Evolutionary conservation across 2,329 filamentous ascomycete genomes (phyloP).

Genomic region (Diplodia intermedia): DNA sequence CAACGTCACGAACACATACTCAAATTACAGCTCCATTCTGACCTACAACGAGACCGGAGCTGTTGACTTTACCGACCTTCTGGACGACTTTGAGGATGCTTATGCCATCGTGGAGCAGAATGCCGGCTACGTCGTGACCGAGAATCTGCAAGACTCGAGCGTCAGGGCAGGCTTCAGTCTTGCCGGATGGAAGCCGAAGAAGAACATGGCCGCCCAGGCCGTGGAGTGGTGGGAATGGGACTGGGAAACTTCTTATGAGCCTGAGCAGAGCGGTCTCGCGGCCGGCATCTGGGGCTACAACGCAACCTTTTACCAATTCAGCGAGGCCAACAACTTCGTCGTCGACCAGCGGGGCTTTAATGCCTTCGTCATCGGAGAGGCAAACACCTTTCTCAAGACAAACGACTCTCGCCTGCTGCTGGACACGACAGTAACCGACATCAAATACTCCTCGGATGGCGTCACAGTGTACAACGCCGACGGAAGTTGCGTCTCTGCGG

Average conservation of each 20-base stretch:
- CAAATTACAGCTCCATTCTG: conserved; percentile 64
- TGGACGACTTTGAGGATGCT: conserved; percentile 59
- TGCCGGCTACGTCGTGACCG: conserved; percentile 63
- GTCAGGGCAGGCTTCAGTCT: conserved; percentile 65
- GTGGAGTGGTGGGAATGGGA: conserved; percentile 65
- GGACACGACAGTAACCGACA: conserved; percentile 62
- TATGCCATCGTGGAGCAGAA: conserved; percentile 57
- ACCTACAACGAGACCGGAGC: conserved; percentile 67
- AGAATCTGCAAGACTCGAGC: conserved; percentile 68
- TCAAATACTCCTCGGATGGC: conserved; percentile 60
- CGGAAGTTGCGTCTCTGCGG: conserved; percentile 64
- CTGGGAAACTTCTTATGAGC: conserved; percentile 65
- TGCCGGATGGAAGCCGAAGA: conserved; percentile 68
- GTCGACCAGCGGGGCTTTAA: conserved; percentile 68
- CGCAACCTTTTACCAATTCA: conserved; percentile 66
- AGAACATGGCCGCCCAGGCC: conserved; percentile 63
- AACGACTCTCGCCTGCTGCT: conserved; percentile 66
- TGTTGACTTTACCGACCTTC: conserved; percentile 58
- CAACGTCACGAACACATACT: conserved; percentile 62
- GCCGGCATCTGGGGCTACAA: conserved; percentile 66
- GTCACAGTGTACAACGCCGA: conserved; percentile 63
- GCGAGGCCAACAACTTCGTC: conserved; percentile 67
- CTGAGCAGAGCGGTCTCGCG: conserved; percentile 63
- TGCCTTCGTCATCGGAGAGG: conserved; percentile 63
- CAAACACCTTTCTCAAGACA: conserved; percentile 61